Percentiles rank a stretch among this genome's conserved stretches.
phyloP scores from a whole-genome alignment of 352 stramenopile genomes.

The Bremia lactucae region DNA sequence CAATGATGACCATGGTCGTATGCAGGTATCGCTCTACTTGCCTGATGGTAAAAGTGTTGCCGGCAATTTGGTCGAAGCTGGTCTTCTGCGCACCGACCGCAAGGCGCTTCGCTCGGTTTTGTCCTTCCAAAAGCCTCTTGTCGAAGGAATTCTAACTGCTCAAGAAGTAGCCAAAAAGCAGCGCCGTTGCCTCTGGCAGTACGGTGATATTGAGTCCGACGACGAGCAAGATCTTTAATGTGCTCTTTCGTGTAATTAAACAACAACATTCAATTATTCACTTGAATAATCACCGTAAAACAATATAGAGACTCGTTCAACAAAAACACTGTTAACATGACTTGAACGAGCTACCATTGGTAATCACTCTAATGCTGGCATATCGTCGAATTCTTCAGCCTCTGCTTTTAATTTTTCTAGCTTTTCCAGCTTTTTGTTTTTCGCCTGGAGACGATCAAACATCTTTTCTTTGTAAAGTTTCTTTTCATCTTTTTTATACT shows the following conservation, averaged over 20 bases:
- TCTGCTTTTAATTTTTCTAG: slow-evolving; percentile 55
- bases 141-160: slow-evolving; percentile 84
- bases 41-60: slow-evolving; percentile 79
- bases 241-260: not conserved
- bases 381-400: slow-evolving; percentile 71
- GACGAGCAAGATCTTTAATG: slow-evolving; percentile 60
- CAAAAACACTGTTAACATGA: no score
- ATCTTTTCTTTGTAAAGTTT: slow-evolving; percentile 86
- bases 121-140: slow-evolving; percentile 70
- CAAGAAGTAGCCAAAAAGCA: slow-evolving; percentile 88
- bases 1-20: slow-evolving; percentile 54
- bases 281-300: not conserved
- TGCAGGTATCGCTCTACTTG: slow-evolving; percentile 66
- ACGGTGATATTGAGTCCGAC: slow-evolving; percentile 95
- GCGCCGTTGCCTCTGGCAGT: slow-evolving; percentile 91
- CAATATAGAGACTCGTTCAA: no score
- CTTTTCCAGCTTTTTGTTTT: slow-evolving; percentile 67
- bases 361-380: slow-evolving; percentile 66
- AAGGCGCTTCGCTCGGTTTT: slow-evolving; percentile 44
- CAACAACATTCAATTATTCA: slow-evolving; percentile 45
- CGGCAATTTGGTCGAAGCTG: slow-evolving; percentile 81
- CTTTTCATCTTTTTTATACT: slow-evolving; percentile 83
- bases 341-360: not conserved
- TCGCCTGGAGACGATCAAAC: slow-evolving; percentile 71
- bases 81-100: slow-evolving; percentile 85